phyloP scores from a whole-genome alignment of 75 land plant species.

The Pinus tabuliformis region DNA sequence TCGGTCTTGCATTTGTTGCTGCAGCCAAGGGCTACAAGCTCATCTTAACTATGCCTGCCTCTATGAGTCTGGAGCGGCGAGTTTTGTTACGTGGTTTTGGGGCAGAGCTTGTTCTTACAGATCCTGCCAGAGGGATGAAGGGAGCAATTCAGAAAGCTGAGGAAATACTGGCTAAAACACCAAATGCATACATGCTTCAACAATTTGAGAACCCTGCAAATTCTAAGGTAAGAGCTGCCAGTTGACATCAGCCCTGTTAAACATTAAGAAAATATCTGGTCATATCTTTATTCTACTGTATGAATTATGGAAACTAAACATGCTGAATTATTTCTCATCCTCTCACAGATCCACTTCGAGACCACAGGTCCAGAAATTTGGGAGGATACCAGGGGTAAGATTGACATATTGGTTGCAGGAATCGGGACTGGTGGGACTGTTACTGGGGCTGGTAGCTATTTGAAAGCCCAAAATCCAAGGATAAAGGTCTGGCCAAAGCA shows the following conservation, averaged over 20 bases:
- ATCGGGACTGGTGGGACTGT: conserved; percentile 83
- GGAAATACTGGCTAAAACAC: conserved; percentile 79
- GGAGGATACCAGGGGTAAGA: conserved; percentile 69
- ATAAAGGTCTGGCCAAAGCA: conserved; percentile 40
- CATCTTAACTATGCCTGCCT: conserved; percentile 92
- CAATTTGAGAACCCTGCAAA: conserved; percentile 97
- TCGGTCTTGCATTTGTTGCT: conserved; percentile 92
- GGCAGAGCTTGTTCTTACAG: conserved; percentile 88
- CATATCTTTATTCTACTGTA: background rate
- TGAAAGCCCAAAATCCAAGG: conserved; percentile 62
- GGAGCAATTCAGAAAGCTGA: conserved; percentile 93
- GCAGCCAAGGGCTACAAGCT: conserved; percentile 92
- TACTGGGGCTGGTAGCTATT: conserved; percentile 59
- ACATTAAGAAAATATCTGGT: background rate
- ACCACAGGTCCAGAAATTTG: conserved; percentile 84
- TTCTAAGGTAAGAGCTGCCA: conserved; percentile 59
- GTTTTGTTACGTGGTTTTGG: conserved; percentile 88
- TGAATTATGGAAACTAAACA: background rate
- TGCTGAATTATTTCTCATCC: background rate
- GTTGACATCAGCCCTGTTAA: background rate
- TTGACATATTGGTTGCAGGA: conserved; percentile 64
- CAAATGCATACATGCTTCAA: conserved; percentile 90
- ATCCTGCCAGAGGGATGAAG: conserved; percentile 87
- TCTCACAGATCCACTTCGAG: conserved; percentile 65
- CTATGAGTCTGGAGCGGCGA: conserved; percentile 92